Evolutionary conservation across 139 green algal genomes (phyloP), one percentile per base, ranked within the genome.

Genomic region (Chlorella sp.): DNA sequence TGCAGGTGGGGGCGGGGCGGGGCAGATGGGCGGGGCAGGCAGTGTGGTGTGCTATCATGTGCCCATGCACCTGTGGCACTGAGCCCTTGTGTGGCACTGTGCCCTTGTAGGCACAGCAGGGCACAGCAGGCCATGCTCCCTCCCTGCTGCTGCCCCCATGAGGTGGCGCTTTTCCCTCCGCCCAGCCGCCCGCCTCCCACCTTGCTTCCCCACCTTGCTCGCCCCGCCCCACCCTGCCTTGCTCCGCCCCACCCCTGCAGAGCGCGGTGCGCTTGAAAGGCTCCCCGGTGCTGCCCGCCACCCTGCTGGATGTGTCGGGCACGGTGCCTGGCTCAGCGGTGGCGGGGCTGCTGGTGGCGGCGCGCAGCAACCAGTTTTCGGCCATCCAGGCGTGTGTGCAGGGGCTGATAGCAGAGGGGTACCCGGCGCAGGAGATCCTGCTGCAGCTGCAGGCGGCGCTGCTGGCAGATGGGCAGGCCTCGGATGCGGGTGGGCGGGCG

Each of bases 351-450:
- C 66, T 95, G 86, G 40, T 76, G 42, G 90, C 91, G 0, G 94
- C 91, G 76, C 86, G 76, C 66, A 80, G 18, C 12, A 48, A 61
- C 21, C 26, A 53, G 18, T 95, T 95, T 82, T 37, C 68, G n/a
- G 32, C 83, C 28, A 36, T 95, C 15, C 92, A 96, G 84, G 3
- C 42, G 34, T 88, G 86, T 30, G 93, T 98, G 66, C 91, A 69
- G 0, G 88, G 95, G 71, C 86, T 96, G 42, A 96, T 98, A 26
- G 92, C 94, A 1, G 96, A 98, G n/a, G 96, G 97, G 48, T 98
- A 95, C 84, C 92, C 94, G 15, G 92, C 91, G 19, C 94, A 94
- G 80, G 89, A 93, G 64, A 88, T 99, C 48, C 89, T 99, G 91
- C 87, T 97, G 84, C 95, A 98, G 94, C 89, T 99, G 83, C 96